Percentiles rank a stretch among this genome's conserved stretches.
These are phyloP conservation scores for Chaetothyriales sp. DNA, from an alignment of 2,329 filamentous ascomycete species.

Conservation along the genomic window DNA sequence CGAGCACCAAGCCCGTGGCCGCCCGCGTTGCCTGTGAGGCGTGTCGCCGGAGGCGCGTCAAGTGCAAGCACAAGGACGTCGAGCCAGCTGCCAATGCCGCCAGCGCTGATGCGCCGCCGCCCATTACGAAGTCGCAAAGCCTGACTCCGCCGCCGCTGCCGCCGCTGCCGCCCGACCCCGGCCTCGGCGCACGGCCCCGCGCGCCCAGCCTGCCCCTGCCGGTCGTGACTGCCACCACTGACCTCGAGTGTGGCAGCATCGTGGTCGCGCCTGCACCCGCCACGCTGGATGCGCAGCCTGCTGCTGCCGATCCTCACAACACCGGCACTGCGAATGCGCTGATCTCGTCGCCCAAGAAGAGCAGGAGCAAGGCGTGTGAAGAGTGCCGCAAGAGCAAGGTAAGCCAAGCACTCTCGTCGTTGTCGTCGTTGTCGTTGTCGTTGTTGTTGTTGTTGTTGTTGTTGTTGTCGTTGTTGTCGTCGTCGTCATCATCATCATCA, in stretches of 20 bases:
- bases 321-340: slow-evolving; percentile 21
- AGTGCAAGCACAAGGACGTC: slow-evolving; percentile 45
- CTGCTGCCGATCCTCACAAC: slow-evolving; percentile 12
- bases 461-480: too few species aligned
- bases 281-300: neutral
- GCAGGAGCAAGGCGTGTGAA: slow-evolving; percentile 50
- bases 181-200: neutral
- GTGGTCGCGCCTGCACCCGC: neutral
- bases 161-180: neutral
- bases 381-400: slow-evolving; percentile 57
- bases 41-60: slow-evolving; percentile 48
- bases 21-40: slow-evolving; percentile 43
- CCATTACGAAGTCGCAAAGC: slow-evolving; percentile 3
- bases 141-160: neutral
- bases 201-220: neutral
- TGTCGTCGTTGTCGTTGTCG: too few species aligned
- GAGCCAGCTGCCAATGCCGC: slow-evolving; percentile 1
- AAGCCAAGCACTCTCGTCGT: slow-evolving; percentile 18
- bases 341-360: slow-evolving; percentile 30
- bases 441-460: neutral
- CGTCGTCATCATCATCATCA: too few species aligned
- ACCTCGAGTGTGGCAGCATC: neutral
- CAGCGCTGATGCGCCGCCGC: slow-evolving; percentile 2
- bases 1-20: slow-evolving; percentile 31
- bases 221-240: neutral